phyloP scores from a whole-genome alignment of 2,329 filamentous ascomycete genomes.

The Apiospora phragmitis region DNA sequence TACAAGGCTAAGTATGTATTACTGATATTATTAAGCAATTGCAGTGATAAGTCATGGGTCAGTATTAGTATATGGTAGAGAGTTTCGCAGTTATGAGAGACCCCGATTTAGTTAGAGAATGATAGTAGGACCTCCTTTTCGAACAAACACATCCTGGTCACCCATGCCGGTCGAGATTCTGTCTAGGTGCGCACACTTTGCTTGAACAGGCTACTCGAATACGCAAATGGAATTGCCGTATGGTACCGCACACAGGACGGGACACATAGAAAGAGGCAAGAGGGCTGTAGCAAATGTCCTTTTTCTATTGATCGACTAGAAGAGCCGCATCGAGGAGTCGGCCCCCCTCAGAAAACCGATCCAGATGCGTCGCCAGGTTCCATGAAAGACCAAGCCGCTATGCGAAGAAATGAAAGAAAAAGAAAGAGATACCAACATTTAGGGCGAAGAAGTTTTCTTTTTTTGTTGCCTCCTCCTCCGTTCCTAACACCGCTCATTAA shows the following conservation, averaged over 20 bases:
- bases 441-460: neutral
- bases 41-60: too few species aligned
- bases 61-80: too few species aligned
- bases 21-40: too few species aligned
- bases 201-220: too few species aligned
- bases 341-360: neutral
- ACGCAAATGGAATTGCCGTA: too few species aligned
- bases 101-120: too few species aligned
- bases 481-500: constrained; percentile 6
- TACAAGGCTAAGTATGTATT: too few species aligned
- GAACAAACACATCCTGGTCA: too few species aligned
- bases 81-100: too few species aligned
- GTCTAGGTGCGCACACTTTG: too few species aligned
- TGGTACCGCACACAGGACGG: neutral
- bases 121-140: too few species aligned
- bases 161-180: too few species aligned
- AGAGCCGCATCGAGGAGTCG: neutral
- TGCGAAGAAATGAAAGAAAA: neutral
- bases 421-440: neutral
- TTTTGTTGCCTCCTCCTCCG: neutral
- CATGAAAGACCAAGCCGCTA: neutral
- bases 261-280: neutral
- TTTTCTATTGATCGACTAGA: neutral
- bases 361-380: neutral
- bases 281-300: neutral